Percentiles rank a stretch among this genome's conserved stretches.
Evolutionary conservation across 2,329 filamentous ascomycete genomes (phyloP).

Genomic region (Lecanicillium sp.): DNA sequence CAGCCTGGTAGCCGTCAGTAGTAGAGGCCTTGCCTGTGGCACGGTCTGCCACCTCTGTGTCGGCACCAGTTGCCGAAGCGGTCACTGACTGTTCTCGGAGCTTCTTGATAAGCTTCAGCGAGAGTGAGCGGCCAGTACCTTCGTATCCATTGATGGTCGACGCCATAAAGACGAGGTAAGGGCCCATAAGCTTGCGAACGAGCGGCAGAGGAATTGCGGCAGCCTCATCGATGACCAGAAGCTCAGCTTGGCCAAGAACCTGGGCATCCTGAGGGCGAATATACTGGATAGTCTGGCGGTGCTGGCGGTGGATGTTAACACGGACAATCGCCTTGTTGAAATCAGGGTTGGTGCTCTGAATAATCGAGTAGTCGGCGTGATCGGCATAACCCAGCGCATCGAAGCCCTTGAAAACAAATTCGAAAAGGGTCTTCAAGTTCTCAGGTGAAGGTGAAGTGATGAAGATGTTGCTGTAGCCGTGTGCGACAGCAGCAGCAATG

Average conservation of each 20-base stretch:
- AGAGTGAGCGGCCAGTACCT: constrained; percentile 89
- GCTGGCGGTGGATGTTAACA: constrained; percentile 90
- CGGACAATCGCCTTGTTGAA: constrained; percentile 99
- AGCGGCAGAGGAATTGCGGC: constrained; percentile 91
- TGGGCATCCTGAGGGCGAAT: constrained; percentile 95
- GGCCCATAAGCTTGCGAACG: constrained; percentile 89
- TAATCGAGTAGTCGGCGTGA: constrained; percentile 94
- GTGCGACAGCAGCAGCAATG: constrained; percentile 85
- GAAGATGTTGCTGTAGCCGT: constrained; percentile 98
- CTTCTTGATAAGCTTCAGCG: constrained; percentile 94
- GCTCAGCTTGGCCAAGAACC: constrained; percentile 86
- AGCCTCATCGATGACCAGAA: constrained; percentile 94
- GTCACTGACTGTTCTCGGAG: constrained; percentile 84
- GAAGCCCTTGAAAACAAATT: constrained; percentile 98
- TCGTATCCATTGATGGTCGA: constrained; percentile 99
- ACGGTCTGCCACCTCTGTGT: constrained; percentile 66
- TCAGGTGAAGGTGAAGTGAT: constrained; percentile 97
- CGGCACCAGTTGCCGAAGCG: constrained; percentile 44
- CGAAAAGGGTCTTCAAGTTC: constrained; percentile 96
- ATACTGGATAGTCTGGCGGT: constrained; percentile 97
- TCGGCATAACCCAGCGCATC: constrained; percentile 90
- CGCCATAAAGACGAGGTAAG: constrained; percentile 97
- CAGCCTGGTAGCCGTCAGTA: constrained; percentile 53
- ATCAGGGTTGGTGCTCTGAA: constrained; percentile 95
- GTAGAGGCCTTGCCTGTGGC: constrained; percentile 68